phyloP scores from a whole-genome alignment of 768 basidiomycete genomes.

The Lanmaoa rubissima region DNA sequence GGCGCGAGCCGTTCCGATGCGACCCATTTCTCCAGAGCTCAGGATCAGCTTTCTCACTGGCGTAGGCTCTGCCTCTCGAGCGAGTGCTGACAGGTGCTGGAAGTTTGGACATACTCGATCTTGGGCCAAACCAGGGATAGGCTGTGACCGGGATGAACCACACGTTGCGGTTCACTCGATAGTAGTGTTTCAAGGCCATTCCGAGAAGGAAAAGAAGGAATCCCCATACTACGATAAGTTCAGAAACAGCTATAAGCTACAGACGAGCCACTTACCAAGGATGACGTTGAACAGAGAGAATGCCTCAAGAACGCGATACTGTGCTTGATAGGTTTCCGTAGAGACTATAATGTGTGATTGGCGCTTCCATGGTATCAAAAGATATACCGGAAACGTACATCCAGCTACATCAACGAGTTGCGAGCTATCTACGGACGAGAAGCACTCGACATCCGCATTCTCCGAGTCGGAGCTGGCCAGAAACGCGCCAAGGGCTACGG shows the following conservation, averaged over 20 bases:
- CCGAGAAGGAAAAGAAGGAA: slow-evolving; percentile 47
- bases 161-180: slow-evolving; percentile 46
- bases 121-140: slow-evolving; percentile 68
- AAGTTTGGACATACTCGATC: slow-evolving; percentile 35
- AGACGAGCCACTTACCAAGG: slow-evolving; percentile 47
- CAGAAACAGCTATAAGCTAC: slow-evolving; percentile 1
- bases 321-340: slow-evolving; percentile 85
- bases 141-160: slow-evolving; percentile 71
- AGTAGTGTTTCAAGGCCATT: slow-evolving; percentile 43
- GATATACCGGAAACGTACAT: slow-evolving; percentile 47
- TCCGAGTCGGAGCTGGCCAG: slow-evolving; percentile 73
- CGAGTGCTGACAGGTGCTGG: slow-evolving; percentile 42
- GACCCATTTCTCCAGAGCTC: slow-evolving; percentile 23
- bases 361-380: slow-evolving; percentile 1
- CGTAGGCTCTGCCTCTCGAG: slow-evolving; percentile 33
- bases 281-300: slow-evolving; percentile 78
- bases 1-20: slow-evolving; percentile 19
- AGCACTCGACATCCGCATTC: slow-evolving; percentile 81
- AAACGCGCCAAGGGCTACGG: slow-evolving; percentile 71
- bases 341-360: slow-evolving; percentile 49
- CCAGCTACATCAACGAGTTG: slow-evolving; percentile 58
- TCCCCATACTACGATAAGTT: slow-evolving; percentile 41
- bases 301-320: slow-evolving; percentile 78
- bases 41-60: slow-evolving; percentile 28
- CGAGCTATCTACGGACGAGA: slow-evolving; percentile 50